phyloP scores from a whole-genome alignment of 2,329 filamentous ascomycete genomes.

The Chaetothyriales sp. region DNA sequence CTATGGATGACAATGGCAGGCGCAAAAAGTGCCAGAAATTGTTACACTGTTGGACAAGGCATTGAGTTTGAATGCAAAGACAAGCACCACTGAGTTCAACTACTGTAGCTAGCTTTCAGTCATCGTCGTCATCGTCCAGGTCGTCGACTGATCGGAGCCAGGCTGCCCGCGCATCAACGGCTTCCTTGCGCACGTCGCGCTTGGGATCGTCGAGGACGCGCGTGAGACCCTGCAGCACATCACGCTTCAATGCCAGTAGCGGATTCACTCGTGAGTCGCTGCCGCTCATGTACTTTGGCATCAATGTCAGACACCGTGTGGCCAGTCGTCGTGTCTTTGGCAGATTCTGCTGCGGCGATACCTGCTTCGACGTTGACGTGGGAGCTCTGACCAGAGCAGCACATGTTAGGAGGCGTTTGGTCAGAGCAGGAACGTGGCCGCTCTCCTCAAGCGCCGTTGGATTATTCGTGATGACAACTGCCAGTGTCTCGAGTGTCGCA shows the following conservation, averaged over 20 bases:
- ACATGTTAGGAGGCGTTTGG: slow-evolving; percentile 40
- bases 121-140: slow-evolving; percentile 37
- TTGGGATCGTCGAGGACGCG: slow-evolving; percentile 47
- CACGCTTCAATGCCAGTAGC: slow-evolving; percentile 41
- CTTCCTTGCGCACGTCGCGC: slow-evolving; percentile 46
- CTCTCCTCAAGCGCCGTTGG: slow-evolving; percentile 36
- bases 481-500: slow-evolving; percentile 45
- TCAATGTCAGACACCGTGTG: slow-evolving; percentile 12
- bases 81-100: not conserved
- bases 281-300: slow-evolving; percentile 13
- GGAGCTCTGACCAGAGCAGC: slow-evolving; percentile 19
- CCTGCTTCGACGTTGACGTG: slow-evolving; percentile 7
- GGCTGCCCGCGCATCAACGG: slow-evolving; percentile 44
- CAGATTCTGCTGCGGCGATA: slow-evolving; percentile 6
- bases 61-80: not conserved
- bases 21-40: not conserved
- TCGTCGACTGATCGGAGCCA: slow-evolving; percentile 46
- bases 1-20: not conserved
- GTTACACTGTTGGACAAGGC: too few species aligned
- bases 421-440: slow-evolving; percentile 43
- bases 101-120: slow-evolving; percentile 1
- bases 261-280: slow-evolving; percentile 25
- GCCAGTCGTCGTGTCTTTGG: slow-evolving; percentile 14
- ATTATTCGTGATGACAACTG: slow-evolving; percentile 42
- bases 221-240: slow-evolving; percentile 42